These are phyloP conservation scores for Kwoniella europaea DNA, from an alignment of 768 basidiomycete species.

Conservation along the genomic window DNA sequence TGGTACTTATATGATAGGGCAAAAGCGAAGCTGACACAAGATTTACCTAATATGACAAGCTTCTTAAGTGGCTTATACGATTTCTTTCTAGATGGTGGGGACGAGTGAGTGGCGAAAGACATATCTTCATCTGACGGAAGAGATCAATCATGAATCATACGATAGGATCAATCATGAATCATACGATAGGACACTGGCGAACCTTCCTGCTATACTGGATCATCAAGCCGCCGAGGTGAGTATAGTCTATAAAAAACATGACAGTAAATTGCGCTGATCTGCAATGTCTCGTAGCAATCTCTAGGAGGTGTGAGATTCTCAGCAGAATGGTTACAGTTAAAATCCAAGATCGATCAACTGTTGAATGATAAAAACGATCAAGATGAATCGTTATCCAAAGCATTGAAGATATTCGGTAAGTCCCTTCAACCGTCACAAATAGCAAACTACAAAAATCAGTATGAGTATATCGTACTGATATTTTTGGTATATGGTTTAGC, in stretches of 20 bases:
- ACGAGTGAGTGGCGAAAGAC: constrained; percentile 29
- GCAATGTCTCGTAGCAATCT: constrained; percentile 17
- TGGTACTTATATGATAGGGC: too few species aligned
- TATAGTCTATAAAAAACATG: too few species aligned
- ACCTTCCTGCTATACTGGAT: constrained; percentile 35
- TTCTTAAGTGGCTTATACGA: constrained; percentile 24
- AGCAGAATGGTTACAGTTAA: constrained; percentile 33
- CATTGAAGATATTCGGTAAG: constrained; percentile 41
- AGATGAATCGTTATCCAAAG: constrained; percentile 26
- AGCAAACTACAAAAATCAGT: too few species aligned
- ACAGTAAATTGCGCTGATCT: too few species aligned
- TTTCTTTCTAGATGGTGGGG: constrained; percentile 23
- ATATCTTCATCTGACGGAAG: background rate
- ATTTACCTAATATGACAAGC: constrained; percentile 12
- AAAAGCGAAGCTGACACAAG: background rate
- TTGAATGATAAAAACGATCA: constrained; percentile 20
- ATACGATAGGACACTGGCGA: constrained; percentile 18
- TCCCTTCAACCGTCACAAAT: background rate
- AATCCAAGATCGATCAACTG: constrained; percentile 26
- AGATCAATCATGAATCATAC: background rate
- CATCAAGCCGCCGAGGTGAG: constrained; percentile 41
- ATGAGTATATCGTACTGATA: too few species aligned
- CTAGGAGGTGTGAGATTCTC: constrained; percentile 33
- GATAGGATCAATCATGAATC: background rate
- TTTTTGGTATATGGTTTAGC: constrained; percentile 22